phyloP scores from a whole-genome alignment of 306 rosid genomes.

The Vicia faba region DNA sequence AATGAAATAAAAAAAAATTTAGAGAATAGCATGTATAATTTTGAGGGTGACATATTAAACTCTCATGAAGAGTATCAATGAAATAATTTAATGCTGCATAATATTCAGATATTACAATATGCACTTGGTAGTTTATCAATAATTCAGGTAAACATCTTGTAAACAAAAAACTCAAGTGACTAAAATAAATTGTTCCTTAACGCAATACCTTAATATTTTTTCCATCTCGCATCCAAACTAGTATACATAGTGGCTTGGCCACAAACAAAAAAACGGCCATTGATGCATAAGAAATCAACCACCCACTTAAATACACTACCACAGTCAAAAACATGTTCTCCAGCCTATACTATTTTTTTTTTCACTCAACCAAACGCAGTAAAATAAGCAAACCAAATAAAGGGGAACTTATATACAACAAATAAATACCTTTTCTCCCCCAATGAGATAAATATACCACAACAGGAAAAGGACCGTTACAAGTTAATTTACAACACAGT shows the following conservation, averaged over 20 bases:
- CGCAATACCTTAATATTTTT: background rate
- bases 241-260: background rate
- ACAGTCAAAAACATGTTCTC: conserved; percentile 5
- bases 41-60: too few species aligned
- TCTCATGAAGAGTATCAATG: too few species aligned
- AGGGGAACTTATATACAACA: conserved; percentile 43
- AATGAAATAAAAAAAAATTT: too few species aligned
- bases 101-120: background rate
- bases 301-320: conserved; percentile 3
- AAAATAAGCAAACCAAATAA: conserved; percentile 32
- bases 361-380: conserved; percentile 32
- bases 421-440: conserved; percentile 20
- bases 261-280: conserved; percentile 5
- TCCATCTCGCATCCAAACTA: background rate
- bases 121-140: background rate
- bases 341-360: conserved; percentile 25
- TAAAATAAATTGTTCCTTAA: background rate
- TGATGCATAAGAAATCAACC: conserved; percentile 32
- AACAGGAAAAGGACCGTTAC: conserved; percentile 16
- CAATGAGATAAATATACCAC: conserved; percentile 33
- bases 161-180: background rate
- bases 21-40: too few species aligned
- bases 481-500: conserved; percentile 77
- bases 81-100: background rate
- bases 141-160: background rate